A percentile compares a stretch with the other conserved stretches of the same genome.
phyloP scores from a whole-genome alignment of 768 basidiomycete species.

The Tubosaeta brunneosetosa region DNA sequence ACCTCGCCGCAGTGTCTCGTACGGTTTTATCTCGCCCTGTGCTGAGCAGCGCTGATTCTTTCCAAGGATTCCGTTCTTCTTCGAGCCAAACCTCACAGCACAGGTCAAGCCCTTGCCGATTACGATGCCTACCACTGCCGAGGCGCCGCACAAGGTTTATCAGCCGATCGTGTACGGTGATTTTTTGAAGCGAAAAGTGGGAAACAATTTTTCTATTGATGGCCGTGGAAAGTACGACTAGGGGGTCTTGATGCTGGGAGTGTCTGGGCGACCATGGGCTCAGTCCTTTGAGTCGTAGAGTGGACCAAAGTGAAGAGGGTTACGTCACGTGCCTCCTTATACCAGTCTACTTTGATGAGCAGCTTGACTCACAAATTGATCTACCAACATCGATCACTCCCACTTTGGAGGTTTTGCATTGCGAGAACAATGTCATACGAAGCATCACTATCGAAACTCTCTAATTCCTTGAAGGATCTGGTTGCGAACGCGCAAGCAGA shows the following conservation, averaged over 20 bases:
- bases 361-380: conserved; percentile 15
- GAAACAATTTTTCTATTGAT: conserved; percentile 58
- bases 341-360: conserved; percentile 10
- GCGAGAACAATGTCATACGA: conserved; percentile 50
- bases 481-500: conserved; percentile 37
- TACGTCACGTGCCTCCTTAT: conserved; percentile 27
- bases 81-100: conserved; percentile 84
- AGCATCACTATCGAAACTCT: conserved; percentile 43
- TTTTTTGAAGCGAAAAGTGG: conserved; percentile 70
- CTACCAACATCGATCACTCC: conserved; percentile 24
- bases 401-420: conserved; percentile 10
- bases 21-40: conserved; percentile 25
- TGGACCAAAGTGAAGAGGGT: neutral
- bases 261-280: neutral
- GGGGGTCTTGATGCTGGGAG: neutral
- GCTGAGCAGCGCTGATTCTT: conserved; percentile 2
- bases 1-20: conserved; percentile 59
- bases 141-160: conserved; percentile 30
- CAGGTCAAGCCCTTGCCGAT: conserved; percentile 60
- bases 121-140: conserved; percentile 39
- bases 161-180: conserved; percentile 69
- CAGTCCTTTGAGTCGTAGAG: neutral
- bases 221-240: conserved; percentile 33
- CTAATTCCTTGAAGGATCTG: conserved; percentile 50
- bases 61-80: conserved; percentile 84